Conservation (phyloP, 768 basidiomycete species). For the Tricholoma matsutake region DNA sequence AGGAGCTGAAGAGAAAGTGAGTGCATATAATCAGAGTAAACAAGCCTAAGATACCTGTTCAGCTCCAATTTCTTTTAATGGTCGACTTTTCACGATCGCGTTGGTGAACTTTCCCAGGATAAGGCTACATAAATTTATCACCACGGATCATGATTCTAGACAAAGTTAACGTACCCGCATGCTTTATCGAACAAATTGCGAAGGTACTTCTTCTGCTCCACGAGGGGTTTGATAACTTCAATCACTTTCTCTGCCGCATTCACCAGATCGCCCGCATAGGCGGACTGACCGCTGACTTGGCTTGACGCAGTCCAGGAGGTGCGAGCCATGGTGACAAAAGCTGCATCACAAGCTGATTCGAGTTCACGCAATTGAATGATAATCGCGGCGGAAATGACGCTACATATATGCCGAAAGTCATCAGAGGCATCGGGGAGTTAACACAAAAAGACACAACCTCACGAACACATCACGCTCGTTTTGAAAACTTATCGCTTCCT, state of each 20-base stretch:
- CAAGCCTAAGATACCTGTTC: conserved; percentile 64
- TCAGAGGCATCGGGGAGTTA: background rate
- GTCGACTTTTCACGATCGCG: conserved; percentile 84
- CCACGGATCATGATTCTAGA: background rate
- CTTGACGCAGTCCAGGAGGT: conserved; percentile 76
- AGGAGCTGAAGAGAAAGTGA: conserved; percentile 53
- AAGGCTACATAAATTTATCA: conserved; percentile 47
- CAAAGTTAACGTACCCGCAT: conserved; percentile 59
- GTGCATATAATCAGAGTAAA: background rate
- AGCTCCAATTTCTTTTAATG: conserved; percentile 89
- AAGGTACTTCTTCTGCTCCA: conserved; percentile 94
- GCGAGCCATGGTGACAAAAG: conserved; percentile 72
- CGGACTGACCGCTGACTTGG: conserved; percentile 85
- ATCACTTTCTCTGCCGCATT: conserved; percentile 72
- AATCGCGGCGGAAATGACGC: conserved; percentile 84
- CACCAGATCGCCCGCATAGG: conserved; percentile 76
- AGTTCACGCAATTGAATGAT: conserved; percentile 78
- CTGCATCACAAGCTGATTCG: conserved; percentile 77
- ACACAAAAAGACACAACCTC: conserved; percentile 46
- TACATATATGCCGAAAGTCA: conserved; percentile 26
- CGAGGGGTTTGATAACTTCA: conserved; percentile 70
- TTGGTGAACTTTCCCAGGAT: conserved; percentile 87
- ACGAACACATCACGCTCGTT: conserved; percentile 87
- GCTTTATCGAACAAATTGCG: conserved; percentile 93
- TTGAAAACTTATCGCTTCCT: conserved; percentile 79